Evolutionary conservation across 2,329 filamentous ascomycete genomes (phyloP).

Genomic region (Fusarium luffae): DNA sequence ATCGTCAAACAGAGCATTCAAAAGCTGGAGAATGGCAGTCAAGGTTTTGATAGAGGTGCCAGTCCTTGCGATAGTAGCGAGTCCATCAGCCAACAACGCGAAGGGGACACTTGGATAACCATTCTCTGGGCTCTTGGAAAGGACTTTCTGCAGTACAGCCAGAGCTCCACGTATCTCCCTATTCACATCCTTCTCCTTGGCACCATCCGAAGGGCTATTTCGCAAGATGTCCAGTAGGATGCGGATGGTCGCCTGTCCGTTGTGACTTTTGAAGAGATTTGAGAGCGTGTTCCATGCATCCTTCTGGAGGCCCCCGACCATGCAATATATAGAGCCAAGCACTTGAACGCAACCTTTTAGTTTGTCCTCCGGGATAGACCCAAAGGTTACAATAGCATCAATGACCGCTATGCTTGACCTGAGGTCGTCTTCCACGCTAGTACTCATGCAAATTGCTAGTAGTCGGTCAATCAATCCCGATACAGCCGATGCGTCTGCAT

Average conservation of each 20-base stretch:
- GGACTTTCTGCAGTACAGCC: slow-evolving; percentile 70
- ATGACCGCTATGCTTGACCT: slow-evolving; percentile 74
- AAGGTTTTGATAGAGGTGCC: slow-evolving; percentile 59
- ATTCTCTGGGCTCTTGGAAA: slow-evolving; percentile 68
- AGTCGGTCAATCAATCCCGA: slow-evolving; percentile 70
- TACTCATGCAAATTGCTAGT: slow-evolving; percentile 75
- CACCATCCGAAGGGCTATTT: slow-evolving; percentile 57
- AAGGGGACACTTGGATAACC: slow-evolving; percentile 71
- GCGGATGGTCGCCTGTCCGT: slow-evolving; percentile 75
- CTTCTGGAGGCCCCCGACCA: slow-evolving; percentile 70
- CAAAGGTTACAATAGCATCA: slow-evolving; percentile 77
- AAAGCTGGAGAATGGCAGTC: slow-evolving; percentile 60
- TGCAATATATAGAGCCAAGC: slow-evolving; percentile 76
- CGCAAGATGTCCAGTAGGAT: slow-evolving; percentile 72
- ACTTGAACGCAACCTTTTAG: slow-evolving; percentile 75
- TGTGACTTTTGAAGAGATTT: slow-evolving; percentile 78
- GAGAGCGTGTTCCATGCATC: slow-evolving; percentile 76
- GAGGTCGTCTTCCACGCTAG: slow-evolving; percentile 72
- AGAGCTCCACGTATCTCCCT: slow-evolving; percentile 72
- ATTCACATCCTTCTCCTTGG: slow-evolving; percentile 62
- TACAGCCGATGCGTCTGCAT: slow-evolving; percentile 71
- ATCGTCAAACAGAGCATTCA: slow-evolving; percentile 67
- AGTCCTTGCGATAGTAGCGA: slow-evolving; percentile 61
- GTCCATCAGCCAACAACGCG: slow-evolving; percentile 67
- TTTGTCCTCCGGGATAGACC: slow-evolving; percentile 71